Percentiles rank a stretch among this genome's conserved stretches.
phyloP scores from a whole-genome alignment of 768 basidiomycete species.

The Xerocomus spinulosus region DNA sequence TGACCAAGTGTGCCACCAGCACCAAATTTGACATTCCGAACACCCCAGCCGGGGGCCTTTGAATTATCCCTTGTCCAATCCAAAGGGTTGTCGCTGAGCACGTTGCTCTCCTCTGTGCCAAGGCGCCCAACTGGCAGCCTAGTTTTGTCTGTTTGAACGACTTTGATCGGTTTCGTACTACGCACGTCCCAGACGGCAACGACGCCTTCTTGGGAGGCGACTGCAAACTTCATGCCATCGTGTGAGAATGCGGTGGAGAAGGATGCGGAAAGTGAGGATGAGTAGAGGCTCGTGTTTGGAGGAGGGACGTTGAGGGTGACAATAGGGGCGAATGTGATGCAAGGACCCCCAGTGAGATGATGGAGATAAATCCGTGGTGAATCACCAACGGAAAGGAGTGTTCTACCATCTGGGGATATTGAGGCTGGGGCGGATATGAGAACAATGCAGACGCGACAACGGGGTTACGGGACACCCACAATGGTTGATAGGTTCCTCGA shows the following conservation, averaged over 20 bases:
- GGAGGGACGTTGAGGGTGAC: conserved; percentile 63
- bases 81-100: conserved; percentile 61
- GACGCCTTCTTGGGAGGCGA: conserved; percentile 77
- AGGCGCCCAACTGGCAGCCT: conserved; percentile 27
- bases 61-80: conserved; percentile 58
- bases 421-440: conserved; percentile 51
- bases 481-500: conserved; percentile 77
- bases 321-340: conserved; percentile 60
- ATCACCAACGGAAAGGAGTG: conserved; percentile 86
- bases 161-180: conserved; percentile 63
- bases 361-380: conserved; percentile 83
- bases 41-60: conserved; percentile 77
- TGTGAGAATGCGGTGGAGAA: conserved; percentile 78
- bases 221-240: conserved; percentile 74
- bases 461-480: conserved; percentile 43
- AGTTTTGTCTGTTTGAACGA: conserved; percentile 52
- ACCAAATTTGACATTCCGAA: conserved; percentile 82
- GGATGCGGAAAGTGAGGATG: conserved; percentile 55
- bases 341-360: conserved; percentile 61
- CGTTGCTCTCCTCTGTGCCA: conserved; percentile 41
- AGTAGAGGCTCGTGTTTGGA: conserved; percentile 41
- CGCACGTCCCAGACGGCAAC: conserved; percentile 83
- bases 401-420: conserved; percentile 83
- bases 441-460: conserved; percentile 1
- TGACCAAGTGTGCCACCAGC: conserved; percentile 46